These are phyloP conservation scores for Carex arenaria DNA, from an alignment of 202 grass and related monocot species.

Conservation along the genomic window DNA sequence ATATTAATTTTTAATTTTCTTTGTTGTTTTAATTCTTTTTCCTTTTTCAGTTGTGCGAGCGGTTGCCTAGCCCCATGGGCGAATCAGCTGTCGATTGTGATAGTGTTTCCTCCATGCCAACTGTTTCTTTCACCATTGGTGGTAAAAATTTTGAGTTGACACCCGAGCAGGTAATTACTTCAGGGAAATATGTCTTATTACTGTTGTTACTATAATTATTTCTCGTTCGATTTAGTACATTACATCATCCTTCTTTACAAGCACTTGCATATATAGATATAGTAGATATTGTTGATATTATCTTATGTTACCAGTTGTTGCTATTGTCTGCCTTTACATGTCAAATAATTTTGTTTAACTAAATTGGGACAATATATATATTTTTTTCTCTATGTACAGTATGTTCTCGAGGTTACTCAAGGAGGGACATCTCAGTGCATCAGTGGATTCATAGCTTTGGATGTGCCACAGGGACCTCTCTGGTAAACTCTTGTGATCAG, in stretches of 20 bases:
- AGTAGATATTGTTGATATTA: not conserved
- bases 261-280: not conserved
- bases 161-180: constrained; percentile 35
- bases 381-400: constrained; percentile 10
- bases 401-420: constrained; percentile 27
- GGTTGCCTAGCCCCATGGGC: constrained; percentile 38
- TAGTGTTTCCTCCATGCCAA: constrained; percentile 38
- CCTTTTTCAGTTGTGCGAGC: constrained; percentile 37
- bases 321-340: not conserved
- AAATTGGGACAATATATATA: not conserved
- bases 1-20: not conserved
- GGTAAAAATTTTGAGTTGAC: constrained; percentile 37
- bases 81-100: constrained; percentile 45
- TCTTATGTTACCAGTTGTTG: not conserved
- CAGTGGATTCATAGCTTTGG: constrained; percentile 47
- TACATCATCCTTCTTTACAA: not conserved
- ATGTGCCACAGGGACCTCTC: constrained; percentile 38
- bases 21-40: not conserved
- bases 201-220: not conserved
- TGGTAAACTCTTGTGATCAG: constrained; percentile 20
- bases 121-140: constrained; percentile 43
- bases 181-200: not conserved
- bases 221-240: not conserved
- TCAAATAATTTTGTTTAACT: not conserved
- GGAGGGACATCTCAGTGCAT: constrained; percentile 32